These are phyloP conservation scores for Torulaspora pretoriensis DNA, from an alignment of 1,139 yeast species.

Conservation along the genomic window DNA sequence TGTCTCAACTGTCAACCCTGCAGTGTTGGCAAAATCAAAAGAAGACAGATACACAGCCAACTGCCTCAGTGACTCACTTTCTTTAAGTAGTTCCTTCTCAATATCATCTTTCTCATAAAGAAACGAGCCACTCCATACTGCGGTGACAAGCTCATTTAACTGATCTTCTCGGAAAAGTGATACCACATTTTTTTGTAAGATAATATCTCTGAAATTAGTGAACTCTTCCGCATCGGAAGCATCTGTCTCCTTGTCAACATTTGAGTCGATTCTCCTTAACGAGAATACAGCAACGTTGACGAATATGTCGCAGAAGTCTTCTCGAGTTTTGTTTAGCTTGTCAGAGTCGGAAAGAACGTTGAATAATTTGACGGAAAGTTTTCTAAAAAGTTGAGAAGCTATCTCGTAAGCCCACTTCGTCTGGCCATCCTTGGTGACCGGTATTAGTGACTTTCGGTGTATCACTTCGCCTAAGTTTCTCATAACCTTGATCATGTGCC, in stretches of 20 bases:
- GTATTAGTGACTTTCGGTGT: conserved; percentile 41
- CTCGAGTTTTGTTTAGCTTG: conserved; percentile 38
- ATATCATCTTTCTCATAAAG: conserved; percentile 48
- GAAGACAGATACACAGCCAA: conserved; percentile 34
- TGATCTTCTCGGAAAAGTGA: conserved; percentile 32
- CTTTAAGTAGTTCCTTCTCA: conserved; percentile 39
- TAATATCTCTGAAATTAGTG: conserved; percentile 39
- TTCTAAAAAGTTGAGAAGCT: conserved; percentile 40
- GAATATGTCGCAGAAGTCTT: conserved; percentile 24
- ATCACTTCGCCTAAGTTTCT: conserved; percentile 43
- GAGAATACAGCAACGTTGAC: conserved; percentile 23
- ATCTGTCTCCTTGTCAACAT: conserved; percentile 41
- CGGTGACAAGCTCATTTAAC: conserved; percentile 43
- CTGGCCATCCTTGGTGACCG: conserved; percentile 24
- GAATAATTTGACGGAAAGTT: conserved; percentile 42
- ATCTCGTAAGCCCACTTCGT: conserved; percentile 34
- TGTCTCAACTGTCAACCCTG: conserved; percentile 49
- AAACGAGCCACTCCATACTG: conserved; percentile 48
- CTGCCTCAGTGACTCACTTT: conserved; percentile 32
- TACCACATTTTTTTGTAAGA: conserved; percentile 42
- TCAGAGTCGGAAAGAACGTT: conserved; percentile 17
- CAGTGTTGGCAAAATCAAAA: conserved; percentile 39
- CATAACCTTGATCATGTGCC: conserved; percentile 42
- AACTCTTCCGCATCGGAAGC: conserved; percentile 48
- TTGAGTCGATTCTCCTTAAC: conserved; percentile 24